phyloP scores from a whole-genome alignment of 1,139 yeast species.

The Zygosaccharomyces pseudobailii region DNA sequence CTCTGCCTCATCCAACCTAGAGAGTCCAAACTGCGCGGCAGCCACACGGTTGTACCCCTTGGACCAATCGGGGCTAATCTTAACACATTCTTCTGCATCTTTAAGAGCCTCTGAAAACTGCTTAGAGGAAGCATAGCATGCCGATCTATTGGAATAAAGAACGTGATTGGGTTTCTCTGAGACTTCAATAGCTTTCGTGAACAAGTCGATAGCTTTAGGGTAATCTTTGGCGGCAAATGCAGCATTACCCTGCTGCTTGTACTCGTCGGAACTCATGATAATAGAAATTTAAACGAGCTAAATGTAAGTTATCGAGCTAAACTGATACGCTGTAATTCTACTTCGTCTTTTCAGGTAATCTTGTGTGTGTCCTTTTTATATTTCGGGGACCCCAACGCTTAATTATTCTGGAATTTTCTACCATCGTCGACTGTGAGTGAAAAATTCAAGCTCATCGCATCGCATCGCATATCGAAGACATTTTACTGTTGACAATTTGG shows the following conservation, averaged over 20 bases:
- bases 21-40: slow-evolving; percentile 85
- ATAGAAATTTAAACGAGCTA: background rate
- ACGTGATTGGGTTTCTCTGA: slow-evolving; percentile 83
- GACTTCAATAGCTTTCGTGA: slow-evolving; percentile 84
- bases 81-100: slow-evolving; percentile 80
- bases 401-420: slow-evolving; percentile 17
- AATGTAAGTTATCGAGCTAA: background rate
- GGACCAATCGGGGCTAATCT: slow-evolving; percentile 81
- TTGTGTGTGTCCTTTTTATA: slow-evolving; percentile 3
- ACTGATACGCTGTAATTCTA: background rate
- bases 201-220: slow-evolving; percentile 69
- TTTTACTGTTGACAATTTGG: background rate
- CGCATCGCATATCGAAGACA: background rate
- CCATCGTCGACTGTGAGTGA: slow-evolving; percentile 5
- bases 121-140: slow-evolving; percentile 76
- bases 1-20: slow-evolving; percentile 66
- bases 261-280: slow-evolving; percentile 60
- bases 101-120: slow-evolving; percentile 66
- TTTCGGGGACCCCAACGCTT: slow-evolving; percentile 3
- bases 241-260: slow-evolving; percentile 81
- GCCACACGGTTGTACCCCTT: slow-evolving; percentile 93
- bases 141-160: slow-evolving; percentile 90
- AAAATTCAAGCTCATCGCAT: slow-evolving; percentile 14
- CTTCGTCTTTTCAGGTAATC: background rate
- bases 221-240: slow-evolving; percentile 87